Conservation (phyloP, 2,329 filamentous ascomycete species). For the Onygenales sp. region DNA sequence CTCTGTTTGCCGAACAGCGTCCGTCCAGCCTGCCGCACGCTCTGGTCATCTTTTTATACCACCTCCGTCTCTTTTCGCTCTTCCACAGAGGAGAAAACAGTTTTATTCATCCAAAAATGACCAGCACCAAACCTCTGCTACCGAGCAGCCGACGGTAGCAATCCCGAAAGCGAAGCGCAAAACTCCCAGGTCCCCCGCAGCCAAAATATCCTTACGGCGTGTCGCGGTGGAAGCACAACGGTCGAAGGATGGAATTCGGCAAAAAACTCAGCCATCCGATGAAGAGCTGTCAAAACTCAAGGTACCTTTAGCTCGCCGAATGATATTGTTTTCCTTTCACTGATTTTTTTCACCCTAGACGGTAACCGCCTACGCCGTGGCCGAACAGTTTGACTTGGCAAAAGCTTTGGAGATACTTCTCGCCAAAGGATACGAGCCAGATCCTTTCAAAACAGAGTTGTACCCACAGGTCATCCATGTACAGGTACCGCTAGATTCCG, state of each 20-base stretch:
- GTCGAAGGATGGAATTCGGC: constrained; percentile 44
- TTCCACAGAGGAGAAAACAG: not conserved
- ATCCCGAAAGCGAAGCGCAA: constrained; percentile 38
- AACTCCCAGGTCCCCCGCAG: constrained; percentile 39
- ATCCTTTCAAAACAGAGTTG: constrained; percentile 52
- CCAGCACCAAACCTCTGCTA: constrained; percentile 30
- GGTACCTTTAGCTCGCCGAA: constrained; percentile 13
- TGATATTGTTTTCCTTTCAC: not conserved
- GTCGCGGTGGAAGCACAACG: constrained; percentile 78
- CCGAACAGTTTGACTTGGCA: constrained; percentile 56
- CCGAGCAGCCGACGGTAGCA: constrained; percentile 9
- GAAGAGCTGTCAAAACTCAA: constrained; percentile 28
- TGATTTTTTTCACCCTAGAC: constrained; percentile 24
- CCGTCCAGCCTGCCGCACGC: not conserved
- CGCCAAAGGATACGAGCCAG: constrained; percentile 51
- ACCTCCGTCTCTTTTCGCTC: not conserved
- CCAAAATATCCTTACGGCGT: constrained; percentile 68
- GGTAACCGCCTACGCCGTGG: constrained; percentile 57
- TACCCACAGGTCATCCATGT: constrained; percentile 59
- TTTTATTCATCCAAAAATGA: constrained; percentile 60
- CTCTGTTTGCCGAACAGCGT: constrained; percentile 20
- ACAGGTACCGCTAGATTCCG: constrained; percentile 38
- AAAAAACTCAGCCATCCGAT: constrained; percentile 32
- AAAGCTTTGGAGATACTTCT: constrained; percentile 49
- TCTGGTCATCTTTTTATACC: not conserved